A percentile compares a stretch with the other conserved stretches of the same genome.
phyloP scores from a whole-genome alignment of 2,329 filamentous ascomycete genomes.

The Reticulascus tulasneorum region DNA sequence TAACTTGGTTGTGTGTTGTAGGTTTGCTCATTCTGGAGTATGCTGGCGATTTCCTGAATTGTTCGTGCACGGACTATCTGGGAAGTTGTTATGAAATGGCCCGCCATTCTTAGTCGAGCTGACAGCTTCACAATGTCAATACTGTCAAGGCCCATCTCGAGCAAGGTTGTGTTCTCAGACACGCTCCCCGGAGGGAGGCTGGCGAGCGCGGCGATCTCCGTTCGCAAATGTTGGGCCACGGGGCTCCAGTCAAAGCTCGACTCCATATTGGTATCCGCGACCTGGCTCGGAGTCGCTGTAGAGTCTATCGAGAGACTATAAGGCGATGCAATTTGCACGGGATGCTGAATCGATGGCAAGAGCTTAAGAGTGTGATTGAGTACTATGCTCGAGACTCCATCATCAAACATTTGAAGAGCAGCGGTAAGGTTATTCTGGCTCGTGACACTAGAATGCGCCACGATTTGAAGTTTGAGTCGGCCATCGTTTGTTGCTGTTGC shows the following conservation, averaged over 20 bases:
- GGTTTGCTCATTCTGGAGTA: slow-evolving; percentile 4
- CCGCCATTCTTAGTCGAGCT: slow-evolving; percentile 60
- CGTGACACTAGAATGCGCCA: slow-evolving; percentile 45
- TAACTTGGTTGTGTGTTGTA: too few species aligned
- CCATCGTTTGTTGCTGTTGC: slow-evolving; percentile 49
- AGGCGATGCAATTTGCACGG: slow-evolving; percentile 8
- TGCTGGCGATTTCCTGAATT: slow-evolving; percentile 55
- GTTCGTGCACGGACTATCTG: slow-evolving; percentile 71
- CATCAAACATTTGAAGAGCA: slow-evolving; percentile 37
- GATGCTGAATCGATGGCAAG: slow-evolving; percentile 7
- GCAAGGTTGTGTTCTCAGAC: slow-evolving; percentile 58
- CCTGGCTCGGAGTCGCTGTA: slow-evolving; percentile 7
- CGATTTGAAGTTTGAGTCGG: slow-evolving; percentile 53
- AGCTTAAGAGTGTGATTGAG: too few species aligned
- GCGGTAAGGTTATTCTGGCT: slow-evolving; percentile 23
- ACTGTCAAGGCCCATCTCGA: slow-evolving; percentile 84
- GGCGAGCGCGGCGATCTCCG: slow-evolving; percentile 61
- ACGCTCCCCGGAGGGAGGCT: slow-evolving; percentile 49
- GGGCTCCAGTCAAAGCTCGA: slow-evolving; percentile 54
- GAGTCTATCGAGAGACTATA: too few species aligned
- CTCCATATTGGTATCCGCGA: slow-evolving; percentile 2
- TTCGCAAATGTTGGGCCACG: slow-evolving; percentile 48
- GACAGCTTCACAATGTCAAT: slow-evolving; percentile 87
- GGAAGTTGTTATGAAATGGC: slow-evolving; percentile 64
- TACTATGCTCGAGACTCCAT: slow-evolving; percentile 11